Conservation (phyloP, 2,329 filamentous ascomycete species). For the Diaporthe humulicola region DNA sequence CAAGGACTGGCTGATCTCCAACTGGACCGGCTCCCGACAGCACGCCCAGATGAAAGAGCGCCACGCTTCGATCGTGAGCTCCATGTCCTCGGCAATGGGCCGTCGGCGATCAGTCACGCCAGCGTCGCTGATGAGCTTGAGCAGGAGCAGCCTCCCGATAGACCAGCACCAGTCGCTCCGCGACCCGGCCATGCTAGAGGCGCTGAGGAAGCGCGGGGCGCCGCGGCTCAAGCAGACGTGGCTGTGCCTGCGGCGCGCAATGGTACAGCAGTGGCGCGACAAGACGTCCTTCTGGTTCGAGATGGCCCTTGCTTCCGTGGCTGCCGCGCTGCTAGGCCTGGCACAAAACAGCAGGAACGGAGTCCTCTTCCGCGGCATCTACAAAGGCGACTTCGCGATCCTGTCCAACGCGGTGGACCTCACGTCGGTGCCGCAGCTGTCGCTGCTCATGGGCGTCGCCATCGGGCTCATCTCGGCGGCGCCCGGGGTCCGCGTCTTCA, state of each 20-base stretch:
- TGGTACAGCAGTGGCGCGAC: slow-evolving; percentile 69
- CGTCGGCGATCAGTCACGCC: slow-evolving; percentile 43
- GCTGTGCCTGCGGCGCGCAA: slow-evolving; percentile 65
- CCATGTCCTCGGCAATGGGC: slow-evolving; percentile 34
- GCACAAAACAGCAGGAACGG: slow-evolving; percentile 64
- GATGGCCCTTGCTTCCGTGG: slow-evolving; percentile 64
- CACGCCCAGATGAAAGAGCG: slow-evolving; percentile 39
- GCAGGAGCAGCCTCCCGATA: slow-evolving; percentile 36
- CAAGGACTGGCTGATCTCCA: slow-evolving; percentile 61
- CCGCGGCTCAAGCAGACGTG: slow-evolving; percentile 62
- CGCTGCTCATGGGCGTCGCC: slow-evolving; percentile 65
- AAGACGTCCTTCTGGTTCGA: slow-evolving; percentile 66
- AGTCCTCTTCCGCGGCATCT: slow-evolving; percentile 66
- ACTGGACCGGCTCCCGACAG: slow-evolving; percentile 57
- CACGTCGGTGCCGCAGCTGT: slow-evolving; percentile 63
- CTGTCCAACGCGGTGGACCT: slow-evolving; percentile 66
- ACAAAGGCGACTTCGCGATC: slow-evolving; percentile 62
- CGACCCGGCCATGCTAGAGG: slow-evolving; percentile 49
- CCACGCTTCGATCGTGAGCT: slow-evolving; percentile 32
- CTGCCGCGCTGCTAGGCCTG: slow-evolving; percentile 67
- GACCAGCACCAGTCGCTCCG: slow-evolving; percentile 44
- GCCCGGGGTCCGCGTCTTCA: slow-evolving; percentile 69
- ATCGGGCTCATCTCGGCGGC: slow-evolving; percentile 68
- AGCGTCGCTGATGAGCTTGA: slow-evolving; percentile 54
- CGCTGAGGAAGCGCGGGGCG: slow-evolving; percentile 65